Evolutionary conservation across 768 basidiomycete species (phyloP), one percentile per base, ranked within the genome.

Genomic region (Lactarius hatsudake): DNA sequence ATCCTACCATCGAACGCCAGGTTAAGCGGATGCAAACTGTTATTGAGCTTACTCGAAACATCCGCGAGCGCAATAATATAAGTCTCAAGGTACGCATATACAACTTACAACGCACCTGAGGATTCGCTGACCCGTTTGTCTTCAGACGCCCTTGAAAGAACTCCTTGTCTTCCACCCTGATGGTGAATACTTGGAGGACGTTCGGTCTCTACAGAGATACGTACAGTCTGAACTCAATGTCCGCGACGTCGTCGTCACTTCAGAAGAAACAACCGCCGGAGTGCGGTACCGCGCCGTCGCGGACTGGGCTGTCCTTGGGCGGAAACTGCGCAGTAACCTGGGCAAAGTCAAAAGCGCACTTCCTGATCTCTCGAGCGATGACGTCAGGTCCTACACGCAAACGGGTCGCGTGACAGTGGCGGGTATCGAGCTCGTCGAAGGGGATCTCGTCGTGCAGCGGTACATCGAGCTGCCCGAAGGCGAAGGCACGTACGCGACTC

Each of bases 161-260:
- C 83, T 99, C 42, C 78, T 96, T 68, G 87, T 99, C 63, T 98
- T 96, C 90, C 96, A 98, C 76, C 85, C 92, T 18, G 89, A 94
- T 67, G 76, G 81, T 43, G 82, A 87, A 74, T 98, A 94, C 79
- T 83, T 97, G 62, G 86, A 84, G 57, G 97, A 99, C 75, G 87
- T 94, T 74, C 83, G 84, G 71, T 87, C 91, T 4, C 83, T 99
- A 63, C 88, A 91, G 70, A 83, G 87, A 51, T 98, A 98, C 80
- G 88, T 99, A 72, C 83, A 88, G 72, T 96, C 94, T 18, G 96
- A 99, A 76, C 87, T 99, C 73, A 99, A 99, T 78, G 87, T 98
- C 65, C 93, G 94, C 30, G 88, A 93, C 71, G 80, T 99, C 72
- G 76, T 91, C 68, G 93, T 97, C 83, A 95, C 89, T 63, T 90